Percentiles rank a stretch among this genome's conserved stretches.
Evolutionary conservation across 2,329 filamentous ascomycete species (phyloP).

Genomic region (Hymenoscyphus linearis): DNA sequence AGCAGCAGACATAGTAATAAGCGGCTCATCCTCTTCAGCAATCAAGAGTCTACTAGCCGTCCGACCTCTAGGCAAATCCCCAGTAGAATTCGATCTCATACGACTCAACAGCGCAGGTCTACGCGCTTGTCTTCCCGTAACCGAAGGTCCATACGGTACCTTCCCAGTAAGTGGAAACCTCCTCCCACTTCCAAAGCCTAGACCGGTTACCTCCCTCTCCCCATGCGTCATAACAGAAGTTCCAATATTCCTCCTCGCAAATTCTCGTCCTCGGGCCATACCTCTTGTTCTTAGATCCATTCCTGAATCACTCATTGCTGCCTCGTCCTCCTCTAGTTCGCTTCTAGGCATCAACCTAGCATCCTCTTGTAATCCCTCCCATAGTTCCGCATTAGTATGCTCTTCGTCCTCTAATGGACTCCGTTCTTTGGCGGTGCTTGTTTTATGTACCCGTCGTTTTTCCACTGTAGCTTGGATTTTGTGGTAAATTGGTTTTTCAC

Average conservation of each 20-base stretch:
- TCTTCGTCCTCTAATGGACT: constrained; percentile 2
- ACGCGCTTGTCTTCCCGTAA: background rate
- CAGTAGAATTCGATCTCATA: background rate
- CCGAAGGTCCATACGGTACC: background rate
- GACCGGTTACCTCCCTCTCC: background rate
- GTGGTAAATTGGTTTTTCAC: constrained; percentile 4
- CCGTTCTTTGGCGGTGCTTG: background rate
- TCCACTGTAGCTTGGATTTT: constrained; percentile 1
- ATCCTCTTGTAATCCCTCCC: background rate
- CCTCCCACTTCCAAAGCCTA: background rate
- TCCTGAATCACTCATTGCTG: background rate
- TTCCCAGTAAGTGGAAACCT: background rate
- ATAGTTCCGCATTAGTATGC: background rate
- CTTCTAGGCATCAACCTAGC: constrained; percentile 1
- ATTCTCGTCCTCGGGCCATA: background rate
- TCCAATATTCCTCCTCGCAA: background rate
- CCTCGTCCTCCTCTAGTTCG: background rate
- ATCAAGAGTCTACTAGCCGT: background rate
- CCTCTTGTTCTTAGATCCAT: background rate
- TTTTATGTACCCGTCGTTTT: constrained; percentile 1
- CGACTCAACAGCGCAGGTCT: background rate
- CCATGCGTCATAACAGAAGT: background rate
- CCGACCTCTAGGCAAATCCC: background rate
- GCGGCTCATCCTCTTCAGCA: background rate
- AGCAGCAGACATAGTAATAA: background rate